These are phyloP conservation scores for Ramalina peruviana DNA, from an alignment of 495 filamentous ascomycete species.

Conservation along the genomic window DNA sequence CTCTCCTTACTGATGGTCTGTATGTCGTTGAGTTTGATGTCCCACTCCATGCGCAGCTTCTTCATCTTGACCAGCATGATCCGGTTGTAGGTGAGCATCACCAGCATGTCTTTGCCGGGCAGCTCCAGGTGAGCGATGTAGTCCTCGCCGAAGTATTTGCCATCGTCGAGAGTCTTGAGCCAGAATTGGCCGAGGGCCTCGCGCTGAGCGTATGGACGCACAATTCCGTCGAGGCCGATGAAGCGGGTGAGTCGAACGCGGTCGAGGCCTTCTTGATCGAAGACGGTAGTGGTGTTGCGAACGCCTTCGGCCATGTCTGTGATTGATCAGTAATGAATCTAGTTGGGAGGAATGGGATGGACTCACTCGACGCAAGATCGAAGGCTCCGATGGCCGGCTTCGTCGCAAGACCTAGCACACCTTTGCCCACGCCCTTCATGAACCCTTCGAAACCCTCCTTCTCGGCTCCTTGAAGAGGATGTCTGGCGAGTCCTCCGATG, in stretches of 20 bases:
- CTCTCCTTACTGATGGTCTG: conserved; percentile 95
- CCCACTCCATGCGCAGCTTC: conserved; percentile 80
- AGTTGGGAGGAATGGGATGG: too few species aligned
- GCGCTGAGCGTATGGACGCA: conserved; percentile 87
- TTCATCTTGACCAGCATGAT: conserved; percentile 85
- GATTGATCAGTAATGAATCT: conserved; percentile 14
- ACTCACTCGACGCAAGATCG: conserved; percentile 73
- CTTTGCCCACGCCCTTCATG: conserved; percentile 95
- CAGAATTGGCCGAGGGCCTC: conserved; percentile 96
- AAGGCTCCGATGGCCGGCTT: conserved; percentile 96
- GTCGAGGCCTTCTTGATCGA: conserved; percentile 86
- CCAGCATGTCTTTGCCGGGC: conserved; percentile 75
- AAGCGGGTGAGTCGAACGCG: conserved; percentile 85
- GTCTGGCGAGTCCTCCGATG: conserved; percentile 80
- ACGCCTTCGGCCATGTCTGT: conserved; percentile 82
- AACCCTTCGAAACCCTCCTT: conserved; percentile 88
- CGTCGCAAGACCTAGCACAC: conserved; percentile 78
- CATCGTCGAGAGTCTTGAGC: conserved; percentile 94
- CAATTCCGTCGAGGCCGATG: conserved; percentile 81
- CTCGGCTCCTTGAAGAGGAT: conserved; percentile 90
- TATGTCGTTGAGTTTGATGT: conserved; percentile 86
- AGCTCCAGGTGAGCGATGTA: conserved; percentile 96
- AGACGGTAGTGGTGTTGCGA: conserved; percentile 95
- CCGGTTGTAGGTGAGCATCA: conserved; percentile 84
- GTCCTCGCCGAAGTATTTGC: conserved; percentile 92